phyloP scores from a whole-genome alignment of 2,329 filamentous ascomycete genomes.

The Scedosporium aurantiacum region DNA sequence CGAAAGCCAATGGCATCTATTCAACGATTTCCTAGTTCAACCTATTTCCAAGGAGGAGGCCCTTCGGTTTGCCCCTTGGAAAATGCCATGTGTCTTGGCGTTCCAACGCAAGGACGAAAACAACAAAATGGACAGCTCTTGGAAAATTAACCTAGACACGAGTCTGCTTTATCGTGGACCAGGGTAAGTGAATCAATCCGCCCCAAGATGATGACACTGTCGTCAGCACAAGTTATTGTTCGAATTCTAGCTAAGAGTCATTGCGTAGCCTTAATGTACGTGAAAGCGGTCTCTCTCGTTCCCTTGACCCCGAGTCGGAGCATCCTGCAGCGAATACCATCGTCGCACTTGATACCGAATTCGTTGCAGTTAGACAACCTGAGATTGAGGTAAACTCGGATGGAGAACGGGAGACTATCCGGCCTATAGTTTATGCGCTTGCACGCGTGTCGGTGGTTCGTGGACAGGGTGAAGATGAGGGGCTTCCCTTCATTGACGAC shows the following conservation, averaged over 20 bases:
- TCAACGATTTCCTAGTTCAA: slow-evolving; percentile 92
- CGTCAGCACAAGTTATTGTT: too few relatives aligned
- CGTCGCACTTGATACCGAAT: slow-evolving; percentile 89
- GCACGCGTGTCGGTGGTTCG: slow-evolving; percentile 88
- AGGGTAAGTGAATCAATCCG: slow-evolving; percentile 26
- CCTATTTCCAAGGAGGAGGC: slow-evolving; percentile 73
- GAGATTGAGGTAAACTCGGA: slow-evolving; percentile 96
- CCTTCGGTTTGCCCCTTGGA: slow-evolving; percentile 82
- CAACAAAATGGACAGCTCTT: slow-evolving; percentile 72
- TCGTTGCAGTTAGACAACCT: slow-evolving; percentile 82
- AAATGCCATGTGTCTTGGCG: slow-evolving; percentile 75
- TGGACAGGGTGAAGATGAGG: slow-evolving; percentile 66
- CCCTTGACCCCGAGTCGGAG: slow-evolving; percentile 49
- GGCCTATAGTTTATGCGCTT: slow-evolving; percentile 80
- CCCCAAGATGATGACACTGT: slow-evolving; percentile 8
- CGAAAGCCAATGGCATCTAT: slow-evolving; percentile 79
- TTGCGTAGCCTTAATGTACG: background rate
- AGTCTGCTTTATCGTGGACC: slow-evolving; percentile 69
- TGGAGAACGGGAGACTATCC: slow-evolving; percentile 81
- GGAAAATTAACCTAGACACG: slow-evolving; percentile 78
- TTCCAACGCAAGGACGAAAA: slow-evolving; percentile 76
- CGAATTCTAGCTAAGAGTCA: background rate
- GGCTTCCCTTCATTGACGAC: slow-evolving; percentile 87
- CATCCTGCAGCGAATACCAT: slow-evolving; percentile 60
- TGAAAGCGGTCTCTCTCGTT: slow-evolving; percentile 43